Base-by-base conservation (phyloP, 192 early-diverging fungal species). In the Coemansia sp. region DNA sequence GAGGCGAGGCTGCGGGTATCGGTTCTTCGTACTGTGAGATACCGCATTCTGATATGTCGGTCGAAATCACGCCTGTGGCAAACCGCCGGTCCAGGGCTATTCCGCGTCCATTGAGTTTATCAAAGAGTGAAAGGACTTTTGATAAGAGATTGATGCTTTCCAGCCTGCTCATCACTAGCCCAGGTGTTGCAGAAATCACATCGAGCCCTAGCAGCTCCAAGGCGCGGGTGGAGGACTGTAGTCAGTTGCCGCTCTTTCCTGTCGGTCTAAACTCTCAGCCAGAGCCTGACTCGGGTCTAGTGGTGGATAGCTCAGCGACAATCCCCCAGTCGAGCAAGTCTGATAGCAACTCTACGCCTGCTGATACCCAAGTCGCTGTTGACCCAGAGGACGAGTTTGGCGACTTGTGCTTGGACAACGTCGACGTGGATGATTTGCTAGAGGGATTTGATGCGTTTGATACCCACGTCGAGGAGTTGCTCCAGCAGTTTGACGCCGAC, bases 81-180 rank as follows among this genome's bases (percentile, higher is more conserved):
- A 62, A 78, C 40, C 70, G 76, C n/a, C 37, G 61, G 13, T 47
- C 63, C 33, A 46, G 57, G 8, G 72, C 80, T 0, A 67, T 69
- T 46, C 68, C 72, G n/a, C 71, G 68, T 2, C 67, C 76, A 23
- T 49, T 77, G 63, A n/a, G 63, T 3, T 39, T 71, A 11, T 74
- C 72, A 42, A 71, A 71, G 44, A 75, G 72, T 44, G 80, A 74
- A 40, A 66, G 53, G 63, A 39, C 43, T 4, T 57, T 77, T 55
- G 80, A 83, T 50, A 77, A 75, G 69, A 72, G 76, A 5, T 59
- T 66, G 42, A 52, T 83, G 40, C 61, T 83, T 6, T 83, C 80
- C 16, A 72, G 75, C 28, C 46, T 83, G n/a, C 53, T 79, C 4
- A 21, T 49, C 7, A 21, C 57, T 17, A 59, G 44, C 17, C 64